A percentile compares a stretch with the other conserved stretches of the same genome.
Evolutionary conservation across 1,284 basidiomycete species (phyloP).

Genomic region (Cutaneotrichosporon cavernicola): DNA sequence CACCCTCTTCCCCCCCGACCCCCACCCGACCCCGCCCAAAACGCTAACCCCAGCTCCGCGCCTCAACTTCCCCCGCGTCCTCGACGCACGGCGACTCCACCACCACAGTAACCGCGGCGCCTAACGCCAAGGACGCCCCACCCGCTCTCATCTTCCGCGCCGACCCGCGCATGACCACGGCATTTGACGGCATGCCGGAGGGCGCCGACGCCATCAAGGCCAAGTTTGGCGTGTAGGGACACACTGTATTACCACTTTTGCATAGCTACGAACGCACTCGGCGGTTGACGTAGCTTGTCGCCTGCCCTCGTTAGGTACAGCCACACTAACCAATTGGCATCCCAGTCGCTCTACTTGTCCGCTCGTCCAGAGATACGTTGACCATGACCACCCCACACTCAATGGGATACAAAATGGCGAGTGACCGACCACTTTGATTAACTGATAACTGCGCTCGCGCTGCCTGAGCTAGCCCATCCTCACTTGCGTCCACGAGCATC

Average conservation of each 20-base stretch:
- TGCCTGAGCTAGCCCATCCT: too few relatives aligned
- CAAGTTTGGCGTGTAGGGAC: constrained; percentile 25
- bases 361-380: too few relatives aligned
- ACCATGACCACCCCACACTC: too few relatives aligned
- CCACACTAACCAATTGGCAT: too few relatives aligned
- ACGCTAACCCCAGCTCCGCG: constrained; percentile 12
- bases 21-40: not conserved
- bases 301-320: too few relatives aligned
- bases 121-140: not conserved
- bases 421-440: too few relatives aligned
- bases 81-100: constrained; percentile 2
- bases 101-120: not conserved
- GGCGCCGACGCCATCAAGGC: constrained; percentile 26
- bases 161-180: constrained; percentile 32
- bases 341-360: too few relatives aligned
- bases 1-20: not conserved
- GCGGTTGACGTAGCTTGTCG: too few relatives aligned
- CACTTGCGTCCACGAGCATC: too few relatives aligned
- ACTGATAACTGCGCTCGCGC: too few relatives aligned
- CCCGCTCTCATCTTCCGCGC: constrained; percentile 29
- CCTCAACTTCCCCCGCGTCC: constrained; percentile 6
- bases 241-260: constrained; percentile 1
- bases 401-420: too few relatives aligned
- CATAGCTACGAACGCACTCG: not conserved
- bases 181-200: constrained; percentile 30